Evolutionary conservation across 768 basidiomycete species (phyloP).

Genomic region (Termitomyces sp.): DNA sequence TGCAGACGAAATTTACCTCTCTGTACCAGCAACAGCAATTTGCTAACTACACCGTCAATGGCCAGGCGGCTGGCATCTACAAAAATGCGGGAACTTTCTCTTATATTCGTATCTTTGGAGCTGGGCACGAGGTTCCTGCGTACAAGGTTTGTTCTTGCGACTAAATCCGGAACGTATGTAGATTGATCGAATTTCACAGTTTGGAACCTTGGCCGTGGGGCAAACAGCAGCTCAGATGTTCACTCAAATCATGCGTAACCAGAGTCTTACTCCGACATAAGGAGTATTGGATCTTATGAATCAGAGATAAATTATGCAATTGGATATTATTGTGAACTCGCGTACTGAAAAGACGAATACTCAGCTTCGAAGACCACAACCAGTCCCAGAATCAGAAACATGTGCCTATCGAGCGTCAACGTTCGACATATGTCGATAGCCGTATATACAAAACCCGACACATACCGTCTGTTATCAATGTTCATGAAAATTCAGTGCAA

Average conservation of each 20-base stretch:
- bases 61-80: conserved; percentile 45
- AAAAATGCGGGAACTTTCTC: conserved; percentile 59
- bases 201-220: conserved; percentile 30
- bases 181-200: conserved; percentile 18
- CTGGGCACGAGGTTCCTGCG: conserved; percentile 47
- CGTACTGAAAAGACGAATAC: neutral
- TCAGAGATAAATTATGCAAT: neutral
- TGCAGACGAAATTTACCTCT: conserved; percentile 43
- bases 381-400: neutral
- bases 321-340: neutral
- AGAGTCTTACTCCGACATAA: conserved; percentile 18
- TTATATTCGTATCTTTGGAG: conserved; percentile 48
- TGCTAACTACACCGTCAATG: conserved; percentile 46
- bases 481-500: too few species aligned
- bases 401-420: neutral
- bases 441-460: too few species aligned
- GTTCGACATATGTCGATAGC: neutral
- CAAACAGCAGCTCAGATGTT: conserved; percentile 44
- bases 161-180: neutral
- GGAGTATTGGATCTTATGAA: neutral
- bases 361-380: too few species aligned
- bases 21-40: conserved; percentile 40
- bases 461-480: too few species aligned
- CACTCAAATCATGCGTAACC: conserved; percentile 35
- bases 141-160: conserved; percentile 29